Percentiles rank a stretch among this genome's conserved stretches.
Evolutionary conservation across 2,329 filamentous ascomycete species (phyloP).

Genomic region (Colletotrichum liriopes): DNA sequence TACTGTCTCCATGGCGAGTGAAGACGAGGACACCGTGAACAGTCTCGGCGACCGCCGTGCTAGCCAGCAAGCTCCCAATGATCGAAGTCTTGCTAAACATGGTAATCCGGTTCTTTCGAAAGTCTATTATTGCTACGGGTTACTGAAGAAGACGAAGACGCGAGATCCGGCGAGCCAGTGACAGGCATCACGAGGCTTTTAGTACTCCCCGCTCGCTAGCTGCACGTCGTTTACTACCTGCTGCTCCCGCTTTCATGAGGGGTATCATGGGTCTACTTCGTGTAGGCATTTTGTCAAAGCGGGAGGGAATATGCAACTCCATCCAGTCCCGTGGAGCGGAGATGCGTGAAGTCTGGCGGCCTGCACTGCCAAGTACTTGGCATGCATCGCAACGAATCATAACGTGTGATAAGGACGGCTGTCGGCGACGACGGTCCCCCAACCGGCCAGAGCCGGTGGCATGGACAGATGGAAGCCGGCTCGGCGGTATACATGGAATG

Average conservation of each 20-base stretch:
- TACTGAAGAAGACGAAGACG: not conserved
- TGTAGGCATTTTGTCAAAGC: not conserved
- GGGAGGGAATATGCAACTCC: conserved; percentile 4
- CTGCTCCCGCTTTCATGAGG: not conserved
- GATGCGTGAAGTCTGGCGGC: conserved; percentile 11
- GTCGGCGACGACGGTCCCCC: not conserved
- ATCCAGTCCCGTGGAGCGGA: conserved; percentile 23
- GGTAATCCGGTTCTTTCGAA: not conserved
- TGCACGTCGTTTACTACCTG: not conserved
- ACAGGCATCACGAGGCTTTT: not conserved
- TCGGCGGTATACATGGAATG: conserved; percentile 46
- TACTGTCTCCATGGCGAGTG: conserved; percentile 54
- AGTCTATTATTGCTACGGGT: not conserved
- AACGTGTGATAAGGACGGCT: conserved; percentile 21
- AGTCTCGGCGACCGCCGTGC: conserved; percentile 44
- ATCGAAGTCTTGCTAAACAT: not conserved
- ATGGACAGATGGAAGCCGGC: not conserved
- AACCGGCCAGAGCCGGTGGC: not conserved
- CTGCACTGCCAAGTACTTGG: conserved; percentile 24
- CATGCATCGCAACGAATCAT: conserved; percentile 26
- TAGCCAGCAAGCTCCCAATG: conserved; percentile 2
- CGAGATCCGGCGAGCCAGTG: not conserved
- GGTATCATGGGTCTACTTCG: not conserved
- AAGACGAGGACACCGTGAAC: conserved; percentile 51
- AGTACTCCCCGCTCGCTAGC: not conserved